Percentiles rank a stretch among this genome's conserved stretches.
Conservation (phyloP, 495 filamentous ascomycete species). For the Aspergillus coremiiformis region DNA sequence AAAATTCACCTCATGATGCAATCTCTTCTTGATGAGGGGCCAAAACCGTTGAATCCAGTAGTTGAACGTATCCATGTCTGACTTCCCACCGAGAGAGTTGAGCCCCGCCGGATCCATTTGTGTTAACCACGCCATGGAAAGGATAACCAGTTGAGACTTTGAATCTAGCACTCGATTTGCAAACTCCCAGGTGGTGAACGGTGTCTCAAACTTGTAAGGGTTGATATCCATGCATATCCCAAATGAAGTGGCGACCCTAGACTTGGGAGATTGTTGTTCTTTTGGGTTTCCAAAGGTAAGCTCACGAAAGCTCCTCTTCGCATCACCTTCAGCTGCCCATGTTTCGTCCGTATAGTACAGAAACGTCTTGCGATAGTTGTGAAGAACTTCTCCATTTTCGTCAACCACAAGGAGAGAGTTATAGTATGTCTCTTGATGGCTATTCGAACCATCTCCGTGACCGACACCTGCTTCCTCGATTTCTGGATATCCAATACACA, state of each 20-base stretch:
- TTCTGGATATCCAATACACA: constrained; percentile 91
- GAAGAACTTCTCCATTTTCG: constrained; percentile 58
- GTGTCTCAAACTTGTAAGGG: constrained; percentile 70
- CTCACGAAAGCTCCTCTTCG: constrained; percentile 43
- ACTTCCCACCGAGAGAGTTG: constrained; percentile 43
- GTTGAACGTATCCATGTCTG: constrained; percentile 71
- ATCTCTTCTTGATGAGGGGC: constrained; percentile 54
- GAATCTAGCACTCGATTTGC: constrained; percentile 65
- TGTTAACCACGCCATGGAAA: constrained; percentile 88
- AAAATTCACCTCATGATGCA: constrained; percentile 31
- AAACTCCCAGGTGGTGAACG: constrained; percentile 78
- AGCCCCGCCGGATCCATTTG: constrained; percentile 39
- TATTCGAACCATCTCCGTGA: neutral
- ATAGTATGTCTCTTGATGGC: constrained; percentile 47
- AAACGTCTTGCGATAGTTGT: constrained; percentile 83
- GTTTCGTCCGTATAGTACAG: constrained; percentile 89
- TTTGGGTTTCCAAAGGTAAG: constrained; percentile 22
- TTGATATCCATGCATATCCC: constrained; percentile 79
- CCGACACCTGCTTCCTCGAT: constrained; percentile 20
- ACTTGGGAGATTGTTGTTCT: constrained; percentile 1
- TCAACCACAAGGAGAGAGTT: constrained; percentile 82
- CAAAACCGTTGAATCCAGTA: constrained; percentile 87
- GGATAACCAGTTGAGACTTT: constrained; percentile 61
- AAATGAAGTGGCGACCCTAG: constrained; percentile 53
- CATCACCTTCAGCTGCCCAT: constrained; percentile 73